Conservation (phyloP, 306 rosid genomes). For the Gynostemma pentaphyllum region DNA sequence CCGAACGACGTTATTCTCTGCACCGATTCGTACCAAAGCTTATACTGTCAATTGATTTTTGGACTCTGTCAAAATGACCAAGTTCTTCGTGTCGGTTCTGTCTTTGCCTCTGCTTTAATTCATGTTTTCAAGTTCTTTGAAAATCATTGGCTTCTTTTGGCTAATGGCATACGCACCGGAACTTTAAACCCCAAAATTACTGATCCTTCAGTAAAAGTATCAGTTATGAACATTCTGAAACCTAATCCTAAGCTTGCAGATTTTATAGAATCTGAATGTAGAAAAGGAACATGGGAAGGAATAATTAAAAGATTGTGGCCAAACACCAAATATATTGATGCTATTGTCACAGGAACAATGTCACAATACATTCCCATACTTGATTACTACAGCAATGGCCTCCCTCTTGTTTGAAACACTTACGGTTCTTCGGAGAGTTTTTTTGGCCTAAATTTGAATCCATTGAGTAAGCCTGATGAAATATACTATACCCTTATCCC, state of each 20-base stretch:
- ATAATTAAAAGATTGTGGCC: conserved; percentile 50
- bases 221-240: conserved; percentile 25
- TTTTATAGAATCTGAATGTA: conserved; percentile 35
- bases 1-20: conserved; percentile 45
- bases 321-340: conserved; percentile 46
- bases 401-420: conserved; percentile 44
- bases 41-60: conserved; percentile 56
- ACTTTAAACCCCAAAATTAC: conserved; percentile 20
- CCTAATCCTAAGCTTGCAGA: conserved; percentile 36
- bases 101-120: conserved; percentile 32
- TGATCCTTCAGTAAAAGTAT: conserved; percentile 27
- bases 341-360: conserved; percentile 56
- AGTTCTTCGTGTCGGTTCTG: conserved; percentile 50
- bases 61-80: conserved; percentile 34
- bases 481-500: conserved; percentile 46
- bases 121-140: conserved; percentile 23
- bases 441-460: conserved; percentile 50
- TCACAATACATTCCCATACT: conserved; percentile 43
- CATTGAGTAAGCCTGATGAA: conserved; percentile 34
- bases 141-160: conserved; percentile 31
- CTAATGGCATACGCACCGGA: conserved; percentile 30
- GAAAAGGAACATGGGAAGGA: conserved; percentile 34
- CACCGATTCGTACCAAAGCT: conserved; percentile 43
- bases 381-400: conserved; percentile 37
- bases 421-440: conserved; percentile 58